A percentile compares a stretch with the other conserved stretches of the same genome.
Conservation (phyloP, 202 grass and related monocot species). For the Setaria viridis region DNA sequence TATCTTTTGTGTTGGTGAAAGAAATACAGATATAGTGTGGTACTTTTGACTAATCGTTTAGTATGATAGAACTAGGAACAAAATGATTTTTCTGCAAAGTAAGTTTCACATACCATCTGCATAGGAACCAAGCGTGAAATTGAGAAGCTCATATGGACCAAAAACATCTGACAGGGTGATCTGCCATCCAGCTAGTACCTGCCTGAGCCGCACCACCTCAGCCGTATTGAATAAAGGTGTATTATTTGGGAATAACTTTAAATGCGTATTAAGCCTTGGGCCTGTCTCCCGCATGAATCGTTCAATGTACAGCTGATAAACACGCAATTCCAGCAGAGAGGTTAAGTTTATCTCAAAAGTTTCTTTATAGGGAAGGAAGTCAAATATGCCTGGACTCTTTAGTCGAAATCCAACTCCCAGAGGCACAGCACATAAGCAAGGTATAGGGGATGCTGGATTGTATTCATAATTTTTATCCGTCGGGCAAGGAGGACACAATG, state of each 20-base stretch:
- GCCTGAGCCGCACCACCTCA: slow-evolving; percentile 60
- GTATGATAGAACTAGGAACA: slow-evolving; percentile 10
- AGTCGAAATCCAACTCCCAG: slow-evolving; percentile 82
- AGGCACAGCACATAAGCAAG: slow-evolving; percentile 75
- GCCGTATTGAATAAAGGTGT: slow-evolving; percentile 58
- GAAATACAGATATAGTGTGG: neutral
- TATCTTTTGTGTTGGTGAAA: slow-evolving; percentile 21
- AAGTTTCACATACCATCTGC: slow-evolving; percentile 59
- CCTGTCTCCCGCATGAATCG: slow-evolving; percentile 71
- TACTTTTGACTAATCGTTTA: slow-evolving; percentile 1
- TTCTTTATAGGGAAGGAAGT: slow-evolving; percentile 70
- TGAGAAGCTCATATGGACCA: slow-evolving; percentile 95
- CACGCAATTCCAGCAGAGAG: slow-evolving; percentile 46
- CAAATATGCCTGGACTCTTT: slow-evolving; percentile 86
- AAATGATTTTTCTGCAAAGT: slow-evolving; percentile 9
- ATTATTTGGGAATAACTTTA: slow-evolving; percentile 90
- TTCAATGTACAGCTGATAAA: slow-evolving; percentile 76
- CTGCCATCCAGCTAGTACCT: slow-evolving; percentile 72
- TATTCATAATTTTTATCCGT: slow-evolving; percentile 67
- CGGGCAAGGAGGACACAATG: slow-evolving; percentile 54
- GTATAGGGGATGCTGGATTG: slow-evolving; percentile 68
- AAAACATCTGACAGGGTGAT: slow-evolving; percentile 79
- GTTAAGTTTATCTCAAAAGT: slow-evolving; percentile 63
- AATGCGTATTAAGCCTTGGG: slow-evolving; percentile 77
- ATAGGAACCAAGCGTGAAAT: slow-evolving; percentile 80